Evolutionary conservation across 2,329 filamentous ascomycete genomes (phyloP), one percentile per base, ranked within the genome.

Genomic region (Cylindrodendrum hubeiense): DNA sequence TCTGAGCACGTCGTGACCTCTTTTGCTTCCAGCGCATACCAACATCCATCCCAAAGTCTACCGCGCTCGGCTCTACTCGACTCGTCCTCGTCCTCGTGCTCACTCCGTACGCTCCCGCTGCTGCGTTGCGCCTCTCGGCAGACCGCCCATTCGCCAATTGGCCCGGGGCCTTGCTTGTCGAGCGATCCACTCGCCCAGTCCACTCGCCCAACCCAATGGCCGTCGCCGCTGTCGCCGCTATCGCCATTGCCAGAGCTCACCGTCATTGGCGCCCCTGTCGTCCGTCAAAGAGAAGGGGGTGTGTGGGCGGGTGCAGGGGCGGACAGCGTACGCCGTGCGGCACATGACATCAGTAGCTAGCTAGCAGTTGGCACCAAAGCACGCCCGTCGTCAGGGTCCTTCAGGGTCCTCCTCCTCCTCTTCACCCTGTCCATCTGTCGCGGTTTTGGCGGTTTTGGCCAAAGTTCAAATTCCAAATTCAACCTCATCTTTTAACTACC

Each of bases 141-240:
- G 60, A 63, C 60, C 60, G 60, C 60, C 53, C 60, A 57, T 63
- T 63, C 44, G 37, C 24, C 39, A 39, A 55, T 57, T 63, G 47
- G 37, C 33, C 33, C 37, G 22, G 22, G 56, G 44, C 52, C 21
- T 39, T 39, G 43, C 15, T 33, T 53, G 21, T 30, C 57, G 44
- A 46, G 57, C 33, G 17, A n/a, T 28, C 21, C 28, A 26, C 57
- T 41, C 50, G 39, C 49, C 47, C n/a, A n/a, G n/a, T n/a, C n/a
- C n/a, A n/a, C n/a, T n/a, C n/a, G n/a, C n/a, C n/a, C 44, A 53
- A 47, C 30, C 41, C 49, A 53, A 28, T 28, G 39, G 44, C 39
- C 19, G 19, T 46, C 43, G 43, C 50, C 30, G 41, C n/a, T n/a
- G 24, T 15, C 37, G 50, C 50, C 56, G 47, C 28, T n/a, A 33